Conservation (phyloP, 2,329 filamentous ascomycete species). For the Fusarium luffae region DNA sequence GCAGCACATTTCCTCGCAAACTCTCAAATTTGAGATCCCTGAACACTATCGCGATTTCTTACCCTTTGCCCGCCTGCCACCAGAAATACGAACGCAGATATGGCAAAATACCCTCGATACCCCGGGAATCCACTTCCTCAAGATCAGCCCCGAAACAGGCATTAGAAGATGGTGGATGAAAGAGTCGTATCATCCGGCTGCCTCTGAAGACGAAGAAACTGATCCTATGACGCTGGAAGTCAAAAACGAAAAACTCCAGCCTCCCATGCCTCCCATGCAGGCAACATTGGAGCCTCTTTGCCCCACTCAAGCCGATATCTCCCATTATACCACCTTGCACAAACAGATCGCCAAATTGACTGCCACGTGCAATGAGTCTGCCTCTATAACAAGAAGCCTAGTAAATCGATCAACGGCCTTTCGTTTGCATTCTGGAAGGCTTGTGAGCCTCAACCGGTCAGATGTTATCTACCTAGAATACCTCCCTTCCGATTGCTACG, state of each 20-base stretch:
- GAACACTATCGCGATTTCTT: constrained; percentile 47
- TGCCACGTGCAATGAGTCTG: constrained; percentile 46
- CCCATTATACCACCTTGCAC: constrained; percentile 47
- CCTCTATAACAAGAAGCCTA: constrained; percentile 36
- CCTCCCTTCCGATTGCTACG: constrained; percentile 45
- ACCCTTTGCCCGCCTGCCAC: constrained; percentile 49
- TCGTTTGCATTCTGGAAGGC: constrained; percentile 41
- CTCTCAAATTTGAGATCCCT: constrained; percentile 49
- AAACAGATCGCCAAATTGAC: constrained; percentile 45
- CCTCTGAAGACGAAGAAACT: constrained; percentile 19
- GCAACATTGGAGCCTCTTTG: constrained; percentile 43
- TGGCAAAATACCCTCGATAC: constrained; percentile 48
- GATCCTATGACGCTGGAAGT: constrained; percentile 44
- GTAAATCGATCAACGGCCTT: constrained; percentile 39
- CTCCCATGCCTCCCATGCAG: constrained; percentile 21
- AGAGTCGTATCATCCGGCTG: background rate
- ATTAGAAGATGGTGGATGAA: constrained; percentile 43
- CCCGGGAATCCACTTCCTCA: constrained; percentile 53
- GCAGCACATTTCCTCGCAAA: background rate
- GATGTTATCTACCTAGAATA: constrained; percentile 53
- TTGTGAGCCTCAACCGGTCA: constrained; percentile 46
- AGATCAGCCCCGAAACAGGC: constrained; percentile 37
- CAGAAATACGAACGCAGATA: constrained; percentile 51
- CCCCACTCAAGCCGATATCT: constrained; percentile 49
- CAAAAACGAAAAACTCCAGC: constrained; percentile 36